A percentile compares a stretch with the other conserved stretches of the same genome.
These are phyloP conservation scores for Myxozyma vanderwaltii DNA, from an alignment of 805 yeast species.

Conservation along the genomic window DNA sequence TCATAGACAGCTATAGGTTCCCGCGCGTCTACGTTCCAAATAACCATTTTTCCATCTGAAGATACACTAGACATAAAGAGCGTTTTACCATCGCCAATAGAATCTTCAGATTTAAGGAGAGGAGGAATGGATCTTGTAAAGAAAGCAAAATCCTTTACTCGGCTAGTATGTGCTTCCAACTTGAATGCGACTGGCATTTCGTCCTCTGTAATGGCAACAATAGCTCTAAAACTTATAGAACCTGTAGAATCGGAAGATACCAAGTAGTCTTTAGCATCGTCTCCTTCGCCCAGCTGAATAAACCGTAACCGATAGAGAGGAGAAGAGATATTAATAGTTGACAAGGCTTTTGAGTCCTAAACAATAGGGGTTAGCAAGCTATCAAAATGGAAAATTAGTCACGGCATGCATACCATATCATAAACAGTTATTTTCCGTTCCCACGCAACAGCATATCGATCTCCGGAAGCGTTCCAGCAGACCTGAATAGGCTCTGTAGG, in stretches of 20 bases:
- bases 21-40: conserved; percentile 71
- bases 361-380: conserved; percentile 48
- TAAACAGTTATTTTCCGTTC: conserved; percentile 65
- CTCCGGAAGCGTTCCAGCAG: conserved; percentile 67
- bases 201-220: conserved; percentile 33
- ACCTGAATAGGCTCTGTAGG: conserved; percentile 40
- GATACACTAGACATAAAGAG: conserved; percentile 76
- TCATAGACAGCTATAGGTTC: conserved; percentile 90
- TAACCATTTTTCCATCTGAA: conserved; percentile 90
- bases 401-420: conserved; percentile 31
- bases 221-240: conserved; percentile 57
- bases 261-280: conserved; percentile 50
- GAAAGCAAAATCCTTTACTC: conserved; percentile 78
- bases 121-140: conserved; percentile 23
- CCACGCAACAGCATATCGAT: conserved; percentile 73
- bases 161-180: conserved; percentile 77
- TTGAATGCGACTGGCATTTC: conserved; percentile 48
- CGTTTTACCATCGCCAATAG: conserved; percentile 35
- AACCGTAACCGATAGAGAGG: conserved; percentile 71
- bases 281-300: conserved; percentile 46
- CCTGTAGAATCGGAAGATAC: conserved; percentile 76
- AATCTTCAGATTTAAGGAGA: neutral
- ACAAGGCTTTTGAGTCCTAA: conserved; percentile 17
- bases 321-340: conserved; percentile 46
- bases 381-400: conserved; percentile 34